Evolutionary conservation across 2,329 filamentous ascomycete genomes (phyloP).

Genomic region (Talaromyces amestolkiae): DNA sequence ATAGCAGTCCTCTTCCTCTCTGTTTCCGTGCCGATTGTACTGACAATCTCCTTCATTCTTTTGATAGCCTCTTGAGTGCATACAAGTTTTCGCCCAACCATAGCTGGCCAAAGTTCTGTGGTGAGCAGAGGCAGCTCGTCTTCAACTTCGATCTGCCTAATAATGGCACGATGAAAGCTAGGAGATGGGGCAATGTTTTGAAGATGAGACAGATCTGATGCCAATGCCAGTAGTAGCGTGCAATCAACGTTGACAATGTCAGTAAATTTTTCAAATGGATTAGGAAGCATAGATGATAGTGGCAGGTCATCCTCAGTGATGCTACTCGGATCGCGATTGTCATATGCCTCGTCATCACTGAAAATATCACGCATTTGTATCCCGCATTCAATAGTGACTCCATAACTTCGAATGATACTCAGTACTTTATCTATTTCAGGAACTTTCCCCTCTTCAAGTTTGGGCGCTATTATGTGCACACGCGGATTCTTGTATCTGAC

Average conservation of each 20-base stretch:
- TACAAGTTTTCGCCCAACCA: constrained; percentile 57
- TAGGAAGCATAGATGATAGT: constrained; percentile 39
- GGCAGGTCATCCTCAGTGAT: constrained; percentile 21
- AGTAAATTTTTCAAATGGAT: constrained; percentile 43
- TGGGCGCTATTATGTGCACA: constrained; percentile 61
- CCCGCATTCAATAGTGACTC: constrained; percentile 44
- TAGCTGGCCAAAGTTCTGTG: constrained; percentile 61
- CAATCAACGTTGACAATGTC: constrained; percentile 48
- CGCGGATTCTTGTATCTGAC: constrained; percentile 60
- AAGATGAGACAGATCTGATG: constrained; percentile 69
- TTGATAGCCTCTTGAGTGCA: constrained; percentile 65
- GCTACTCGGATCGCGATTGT: constrained; percentile 14
- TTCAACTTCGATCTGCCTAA: constrained; percentile 65
- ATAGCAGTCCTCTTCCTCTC: constrained; percentile 61
- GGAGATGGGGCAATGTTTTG: constrained; percentile 44
- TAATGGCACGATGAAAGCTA: constrained; percentile 60
- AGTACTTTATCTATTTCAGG: constrained; percentile 58
- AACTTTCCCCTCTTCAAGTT: constrained; percentile 51
- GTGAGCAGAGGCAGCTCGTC: constrained; percentile 59
- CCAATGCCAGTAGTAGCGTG: constrained; percentile 68
- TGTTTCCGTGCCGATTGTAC: constrained; percentile 60
- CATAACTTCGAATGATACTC: constrained; percentile 53
- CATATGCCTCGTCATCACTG: constrained; percentile 9
- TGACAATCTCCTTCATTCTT: constrained; percentile 66
- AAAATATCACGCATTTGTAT: constrained; percentile 21